Percentiles rank a stretch among this genome's conserved stretches.
Conservation (phyloP, 2,329 filamentous ascomycete genomes). For the Neurospora crassa region DNA sequence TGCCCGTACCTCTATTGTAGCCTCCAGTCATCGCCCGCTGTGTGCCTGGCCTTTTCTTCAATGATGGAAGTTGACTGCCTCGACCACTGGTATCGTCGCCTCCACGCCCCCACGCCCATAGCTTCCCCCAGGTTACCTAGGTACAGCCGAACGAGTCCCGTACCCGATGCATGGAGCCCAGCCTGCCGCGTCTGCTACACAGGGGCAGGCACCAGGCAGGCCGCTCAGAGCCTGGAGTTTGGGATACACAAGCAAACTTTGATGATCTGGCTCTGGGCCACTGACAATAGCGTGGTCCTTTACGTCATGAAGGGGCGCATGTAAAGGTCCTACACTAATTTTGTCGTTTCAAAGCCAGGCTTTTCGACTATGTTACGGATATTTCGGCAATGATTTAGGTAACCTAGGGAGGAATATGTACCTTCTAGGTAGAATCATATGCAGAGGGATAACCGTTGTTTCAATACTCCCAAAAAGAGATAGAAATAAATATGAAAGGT, state of each 20-base stretch:
- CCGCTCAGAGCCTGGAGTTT: not conserved
- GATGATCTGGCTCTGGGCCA: not conserved
- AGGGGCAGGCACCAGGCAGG: not conserved
- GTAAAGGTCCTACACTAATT: not conserved
- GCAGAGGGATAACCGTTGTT: too few species aligned
- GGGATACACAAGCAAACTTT: not conserved
- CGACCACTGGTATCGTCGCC: too few species aligned
- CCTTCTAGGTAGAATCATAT: too few species aligned
- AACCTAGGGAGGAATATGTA: too few species aligned
- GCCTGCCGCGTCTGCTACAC: not conserved
- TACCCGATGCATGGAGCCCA: not conserved
- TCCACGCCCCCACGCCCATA: too few species aligned
- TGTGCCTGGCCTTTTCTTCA: not conserved
- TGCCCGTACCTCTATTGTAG: not conserved
- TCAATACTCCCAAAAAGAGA: too few species aligned
- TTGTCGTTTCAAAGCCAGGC: not conserved
- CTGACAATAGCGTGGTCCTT: not conserved
- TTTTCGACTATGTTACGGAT: not conserved
- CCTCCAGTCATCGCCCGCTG: not conserved
- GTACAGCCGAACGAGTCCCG: not conserved
- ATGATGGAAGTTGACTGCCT: too few species aligned
- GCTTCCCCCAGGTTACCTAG: not conserved
- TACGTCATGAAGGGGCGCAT: not conserved
- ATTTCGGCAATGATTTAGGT: not conserved
- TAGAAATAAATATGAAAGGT: too few species aligned